Conservation (phyloP, 2,329 filamentous ascomycete genomes). For the Sclerotinia nivalis region DNA sequence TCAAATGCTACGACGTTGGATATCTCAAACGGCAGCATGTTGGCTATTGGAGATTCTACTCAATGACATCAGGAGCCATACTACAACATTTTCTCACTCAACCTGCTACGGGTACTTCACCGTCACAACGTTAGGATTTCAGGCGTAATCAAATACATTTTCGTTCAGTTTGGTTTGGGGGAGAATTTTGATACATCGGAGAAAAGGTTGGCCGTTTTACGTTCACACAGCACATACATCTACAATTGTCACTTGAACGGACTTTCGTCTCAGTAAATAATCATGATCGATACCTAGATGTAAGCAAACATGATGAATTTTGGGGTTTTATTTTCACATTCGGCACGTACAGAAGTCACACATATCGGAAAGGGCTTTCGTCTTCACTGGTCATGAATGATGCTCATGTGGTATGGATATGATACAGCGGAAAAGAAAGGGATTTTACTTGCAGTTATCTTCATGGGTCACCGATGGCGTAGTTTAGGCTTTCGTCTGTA, state of each 20-base stretch:
- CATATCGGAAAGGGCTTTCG: not conserved
- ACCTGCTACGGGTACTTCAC: not conserved
- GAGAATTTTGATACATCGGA: not conserved
- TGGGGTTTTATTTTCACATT: not conserved
- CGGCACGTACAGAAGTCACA: not conserved
- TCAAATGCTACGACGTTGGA: constrained; percentile 13
- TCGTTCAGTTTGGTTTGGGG: not conserved
- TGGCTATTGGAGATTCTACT: not conserved
- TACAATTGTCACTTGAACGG: not conserved
- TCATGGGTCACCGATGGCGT: not conserved
- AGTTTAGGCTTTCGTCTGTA: constrained; percentile 4
- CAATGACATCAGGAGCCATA: not conserved
- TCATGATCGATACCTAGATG: not conserved
- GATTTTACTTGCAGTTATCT: not conserved
- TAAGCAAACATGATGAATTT: not conserved
- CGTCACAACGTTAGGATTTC: not conserved
- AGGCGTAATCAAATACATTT: not conserved
- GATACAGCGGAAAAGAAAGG: not conserved
- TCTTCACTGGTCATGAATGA: not conserved
- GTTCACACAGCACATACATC: not conserved
- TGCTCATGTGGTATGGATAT: not conserved
- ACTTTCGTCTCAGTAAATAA: not conserved
- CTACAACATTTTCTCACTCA: no score
- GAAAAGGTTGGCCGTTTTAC: not conserved
- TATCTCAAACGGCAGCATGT: not conserved